Base-by-base conservation (phyloP, 2,329 filamentous ascomycete species). In the Chaetomium olivaceum region DNA sequence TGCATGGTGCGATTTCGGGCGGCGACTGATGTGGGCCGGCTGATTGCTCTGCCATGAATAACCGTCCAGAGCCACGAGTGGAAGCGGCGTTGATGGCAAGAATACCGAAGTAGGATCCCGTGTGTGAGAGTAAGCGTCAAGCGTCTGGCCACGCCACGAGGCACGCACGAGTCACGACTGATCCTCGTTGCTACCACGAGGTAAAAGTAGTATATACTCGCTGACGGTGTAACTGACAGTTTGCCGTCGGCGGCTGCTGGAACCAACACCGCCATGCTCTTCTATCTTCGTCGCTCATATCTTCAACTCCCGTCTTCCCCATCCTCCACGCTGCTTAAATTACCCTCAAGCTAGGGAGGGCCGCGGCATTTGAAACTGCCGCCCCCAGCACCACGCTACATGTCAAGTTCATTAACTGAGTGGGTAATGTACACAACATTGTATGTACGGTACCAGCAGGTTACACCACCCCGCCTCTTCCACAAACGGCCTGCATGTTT, bases 391-490 rank as follows among this genome's bases (percentile, higher is more conserved):
- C 9, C 29, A 36, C 6, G n/a, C 27, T 21, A 12, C 19, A 50
- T 21, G 39, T 29, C 27, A 55, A 31, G 51, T n/a, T 21, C 11
- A 61, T 51, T 52, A 43, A 43, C 39, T 43, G 4, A 14, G 39
- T 43, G 39, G 39, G 16, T 36, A n/a, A n/a, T 19, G 16, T 43
- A 43, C 16, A 1, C 7, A n/a, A n/a, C n/a, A n/a, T n/a, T n/a
- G n/a, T n/a, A 43, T 43, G 39, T 39, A 52, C 52, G 23, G 52
- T 48, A 25, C 58, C 16, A 9, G 14, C n/a, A 39, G 55, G 59
- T 59, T 59, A 62, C 64, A 62, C 57, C 57, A 52, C 58, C 29
- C 62, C 46, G 52, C 52, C 52, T 58, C 54, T 46, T 54, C 43
- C 43, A 25, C 6, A 52, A 65, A 21, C 36, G 29, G 33, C 62